Evolutionary conservation across 2,329 filamentous ascomycete genomes (phyloP).

Genomic region (Aureobasidium sp.): DNA sequence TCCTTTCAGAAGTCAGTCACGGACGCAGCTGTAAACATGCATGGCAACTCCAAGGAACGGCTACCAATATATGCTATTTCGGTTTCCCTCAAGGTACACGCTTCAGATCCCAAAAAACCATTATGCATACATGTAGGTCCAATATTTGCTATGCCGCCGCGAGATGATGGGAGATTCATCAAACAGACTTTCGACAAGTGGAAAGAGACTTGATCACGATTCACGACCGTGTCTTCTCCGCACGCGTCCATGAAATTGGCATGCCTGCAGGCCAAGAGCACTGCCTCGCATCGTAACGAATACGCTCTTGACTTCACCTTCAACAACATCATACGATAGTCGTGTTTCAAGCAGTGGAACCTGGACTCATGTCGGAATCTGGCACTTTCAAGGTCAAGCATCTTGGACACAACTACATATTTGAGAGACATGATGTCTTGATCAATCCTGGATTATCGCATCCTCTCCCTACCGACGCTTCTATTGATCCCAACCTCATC

Average conservation of each 20-base stretch:
- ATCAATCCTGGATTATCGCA: neutral
- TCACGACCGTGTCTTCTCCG: neutral
- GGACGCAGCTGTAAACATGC: neutral
- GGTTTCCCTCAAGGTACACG: neutral
- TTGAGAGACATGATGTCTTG: neutral
- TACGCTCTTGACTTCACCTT: neutral
- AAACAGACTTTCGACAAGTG: conserved; percentile 4
- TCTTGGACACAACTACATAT: neutral
- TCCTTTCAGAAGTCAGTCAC: neutral
- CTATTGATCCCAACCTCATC: neutral
- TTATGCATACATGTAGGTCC: neutral
- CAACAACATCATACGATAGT: neutral
- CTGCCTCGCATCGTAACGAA: neutral
- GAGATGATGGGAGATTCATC: neutral
- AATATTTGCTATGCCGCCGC: neutral
- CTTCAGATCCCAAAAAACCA: neutral
- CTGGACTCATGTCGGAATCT: neutral
- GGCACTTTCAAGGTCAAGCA: neutral
- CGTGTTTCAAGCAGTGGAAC: neutral
- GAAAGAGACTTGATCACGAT: neutral
- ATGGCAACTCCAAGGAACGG: too few relatives aligned
- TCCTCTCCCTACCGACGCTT: neutral
- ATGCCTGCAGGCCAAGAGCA: conserved; percentile 8
- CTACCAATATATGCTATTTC: neutral
- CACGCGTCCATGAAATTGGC: neutral